These are phyloP conservation scores for Tetrapisispora pingtungensis DNA, from an alignment of 805 yeast species.

Conservation along the genomic window DNA sequence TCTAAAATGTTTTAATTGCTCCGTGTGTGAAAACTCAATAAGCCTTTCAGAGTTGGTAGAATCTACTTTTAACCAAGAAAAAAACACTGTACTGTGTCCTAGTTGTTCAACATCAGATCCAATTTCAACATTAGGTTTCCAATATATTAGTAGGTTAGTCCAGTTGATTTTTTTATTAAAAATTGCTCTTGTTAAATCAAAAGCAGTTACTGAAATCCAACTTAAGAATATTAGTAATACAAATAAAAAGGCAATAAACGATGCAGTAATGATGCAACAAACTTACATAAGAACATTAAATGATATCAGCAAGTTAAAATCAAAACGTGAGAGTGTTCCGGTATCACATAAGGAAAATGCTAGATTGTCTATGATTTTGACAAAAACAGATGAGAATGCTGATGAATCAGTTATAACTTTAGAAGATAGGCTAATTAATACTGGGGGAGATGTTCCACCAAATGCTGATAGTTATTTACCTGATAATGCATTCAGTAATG, in stretches of 20 bases:
- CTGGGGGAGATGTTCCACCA: constrained; percentile 21
- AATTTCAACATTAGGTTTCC: constrained; percentile 45
- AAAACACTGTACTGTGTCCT: constrained; percentile 42
- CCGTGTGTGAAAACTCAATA: constrained; percentile 41
- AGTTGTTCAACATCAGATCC: constrained; percentile 48
- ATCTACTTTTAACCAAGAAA: constrained; percentile 35
- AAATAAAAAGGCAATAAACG: constrained; percentile 10
- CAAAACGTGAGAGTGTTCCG: constrained; percentile 55
- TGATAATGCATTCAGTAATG: constrained; percentile 50
- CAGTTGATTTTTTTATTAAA: constrained; percentile 71
- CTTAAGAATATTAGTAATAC: constrained; percentile 10
- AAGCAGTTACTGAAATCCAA: constrained; percentile 43
- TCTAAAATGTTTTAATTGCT: constrained; percentile 57
- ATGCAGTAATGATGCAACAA: constrained; percentile 28
- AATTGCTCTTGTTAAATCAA: constrained; percentile 73
- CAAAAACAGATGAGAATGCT: constrained; percentile 34
- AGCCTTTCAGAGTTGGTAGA: constrained; percentile 34
- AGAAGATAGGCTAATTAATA: neutral
- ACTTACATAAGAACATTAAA: constrained; percentile 60
- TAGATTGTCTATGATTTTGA: constrained; percentile 55
- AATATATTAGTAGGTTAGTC: constrained; percentile 51
- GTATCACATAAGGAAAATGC: constrained; percentile 45
- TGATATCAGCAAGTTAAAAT: constrained; percentile 67
- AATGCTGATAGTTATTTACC: constrained; percentile 40
- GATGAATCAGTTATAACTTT: constrained; percentile 4